phyloP scores from a whole-genome alignment of 208 protist species.

The Acanthamoeba polyphaga region DNA sequence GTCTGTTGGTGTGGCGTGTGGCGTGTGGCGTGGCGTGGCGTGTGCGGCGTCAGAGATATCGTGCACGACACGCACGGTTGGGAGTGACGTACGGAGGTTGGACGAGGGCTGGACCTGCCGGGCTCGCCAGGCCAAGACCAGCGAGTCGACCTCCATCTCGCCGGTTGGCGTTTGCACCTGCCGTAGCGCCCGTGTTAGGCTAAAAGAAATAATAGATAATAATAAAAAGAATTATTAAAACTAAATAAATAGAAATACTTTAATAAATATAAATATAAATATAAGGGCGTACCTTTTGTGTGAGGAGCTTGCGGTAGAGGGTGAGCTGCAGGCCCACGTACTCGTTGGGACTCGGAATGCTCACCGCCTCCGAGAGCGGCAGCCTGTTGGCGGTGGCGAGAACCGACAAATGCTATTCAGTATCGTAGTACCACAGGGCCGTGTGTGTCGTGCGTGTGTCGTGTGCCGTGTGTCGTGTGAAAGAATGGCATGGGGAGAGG shows the following conservation, averaged over 20 bases:
- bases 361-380: conserved; percentile 20
- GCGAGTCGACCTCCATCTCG: neutral
- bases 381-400: neutral
- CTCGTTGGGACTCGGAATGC: neutral
- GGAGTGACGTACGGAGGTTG: too few relatives aligned
- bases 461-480: too few relatives aligned
- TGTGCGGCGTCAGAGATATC: too few relatives aligned
- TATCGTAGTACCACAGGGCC: too few relatives aligned
- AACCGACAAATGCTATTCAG: too few relatives aligned
- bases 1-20: neutral
- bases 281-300: neutral
- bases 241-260: too few relatives aligned
- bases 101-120: neutral
- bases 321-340: conserved; percentile 37
- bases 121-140: neutral
- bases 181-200: too few relatives aligned
- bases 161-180: neutral
- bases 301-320: conserved; percentile 24
- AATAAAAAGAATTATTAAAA: too few relatives aligned
- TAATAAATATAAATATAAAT: neutral
- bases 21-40: too few relatives aligned
- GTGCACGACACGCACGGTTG: too few relatives aligned
- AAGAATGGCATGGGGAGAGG: neutral
- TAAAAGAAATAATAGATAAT: too few relatives aligned
- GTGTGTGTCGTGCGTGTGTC: too few relatives aligned